Conservation (phyloP, 495 filamentous ascomycete genomes). For the Neurospora sp. region DNA sequence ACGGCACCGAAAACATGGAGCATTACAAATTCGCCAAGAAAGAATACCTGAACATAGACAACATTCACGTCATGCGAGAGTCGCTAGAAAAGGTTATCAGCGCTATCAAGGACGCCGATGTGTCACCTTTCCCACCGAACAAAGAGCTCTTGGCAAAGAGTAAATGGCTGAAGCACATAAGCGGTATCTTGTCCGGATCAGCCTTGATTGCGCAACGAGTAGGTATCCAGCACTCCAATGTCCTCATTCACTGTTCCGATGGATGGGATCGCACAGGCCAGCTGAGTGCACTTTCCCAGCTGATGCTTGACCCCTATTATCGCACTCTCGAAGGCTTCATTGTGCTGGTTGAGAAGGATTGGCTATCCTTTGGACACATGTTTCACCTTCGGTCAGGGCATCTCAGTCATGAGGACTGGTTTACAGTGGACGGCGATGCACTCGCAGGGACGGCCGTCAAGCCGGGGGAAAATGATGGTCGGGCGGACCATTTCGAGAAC, state of each 20-base stretch:
- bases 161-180: constrained; percentile 87
- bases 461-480: constrained; percentile 44
- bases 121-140: constrained; percentile 75
- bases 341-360: constrained; percentile 92
- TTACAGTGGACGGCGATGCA: constrained; percentile 67
- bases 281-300: constrained; percentile 83
- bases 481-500: constrained; percentile 73
- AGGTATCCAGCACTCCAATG: constrained; percentile 85
- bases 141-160: constrained; percentile 72
- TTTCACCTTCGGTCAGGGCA: constrained; percentile 83
- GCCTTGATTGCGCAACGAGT: constrained; percentile 78
- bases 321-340: constrained; percentile 94
- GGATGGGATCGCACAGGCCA: constrained; percentile 98
- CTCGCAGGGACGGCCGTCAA: constrained; percentile 41
- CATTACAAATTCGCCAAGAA: constrained; percentile 90
- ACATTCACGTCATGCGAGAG: constrained; percentile 97
- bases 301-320: constrained; percentile 94
- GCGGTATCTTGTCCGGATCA: constrained; percentile 72
- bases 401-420: constrained; percentile 90
- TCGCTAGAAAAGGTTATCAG: constrained; percentile 84
- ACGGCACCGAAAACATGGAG: constrained; percentile 96
- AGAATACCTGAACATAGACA: constrained; percentile 94
- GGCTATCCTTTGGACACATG: constrained; percentile 96
- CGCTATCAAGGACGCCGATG: constrained; percentile 83
- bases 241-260: constrained; percentile 94